Percentiles rank a stretch among this genome's conserved stretches.
Conservation (phyloP, 352 stramenopile species). For the Phytophthora uliginosa region DNA sequence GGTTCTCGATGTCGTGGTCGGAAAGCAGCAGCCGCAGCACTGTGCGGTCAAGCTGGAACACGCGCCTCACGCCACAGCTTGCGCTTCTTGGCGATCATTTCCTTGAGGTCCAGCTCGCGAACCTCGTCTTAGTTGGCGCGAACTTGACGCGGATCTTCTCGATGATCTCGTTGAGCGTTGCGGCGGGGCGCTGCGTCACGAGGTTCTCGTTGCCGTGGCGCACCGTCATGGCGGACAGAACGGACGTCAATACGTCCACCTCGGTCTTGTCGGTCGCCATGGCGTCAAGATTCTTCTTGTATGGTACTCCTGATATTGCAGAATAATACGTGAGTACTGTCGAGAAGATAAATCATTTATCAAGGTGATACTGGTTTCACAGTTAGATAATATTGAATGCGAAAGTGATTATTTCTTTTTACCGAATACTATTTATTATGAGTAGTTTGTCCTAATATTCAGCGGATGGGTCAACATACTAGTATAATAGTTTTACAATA, state of each 20-base stretch:
- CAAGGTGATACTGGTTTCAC: too few relatives aligned
- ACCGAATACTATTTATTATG: too few relatives aligned
- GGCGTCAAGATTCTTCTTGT: neutral
- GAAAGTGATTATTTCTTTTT: too few relatives aligned
- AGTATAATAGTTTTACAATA: too few relatives aligned
- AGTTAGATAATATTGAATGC: too few relatives aligned
- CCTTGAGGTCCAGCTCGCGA: slow-evolving; percentile 62
- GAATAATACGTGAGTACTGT: too few relatives aligned
- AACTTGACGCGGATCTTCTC: slow-evolving; percentile 56
- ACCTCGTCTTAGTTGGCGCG: slow-evolving; percentile 62
- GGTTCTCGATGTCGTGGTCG: slow-evolving; percentile 59
- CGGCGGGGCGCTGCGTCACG: slow-evolving; percentile 45
- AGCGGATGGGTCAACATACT: too few relatives aligned
- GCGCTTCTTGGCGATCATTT: slow-evolving; percentile 58
- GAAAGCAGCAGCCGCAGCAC: slow-evolving; percentile 54
- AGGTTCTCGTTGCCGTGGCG: slow-evolving; percentile 39
- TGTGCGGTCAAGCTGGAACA: slow-evolving; percentile 65
- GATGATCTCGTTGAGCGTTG: slow-evolving; percentile 62
- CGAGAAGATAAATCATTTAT: too few relatives aligned
- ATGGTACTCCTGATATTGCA: too few relatives aligned
- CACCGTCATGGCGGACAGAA: slow-evolving; percentile 51
- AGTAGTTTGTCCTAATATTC: too few relatives aligned
- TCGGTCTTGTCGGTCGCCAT: slow-evolving; percentile 29
- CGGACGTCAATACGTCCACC: slow-evolving; percentile 41
- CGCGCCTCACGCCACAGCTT: slow-evolving; percentile 57